Conservation (phyloP, 2,329 filamentous ascomycete species). For the Bipolaris cookei region DNA sequence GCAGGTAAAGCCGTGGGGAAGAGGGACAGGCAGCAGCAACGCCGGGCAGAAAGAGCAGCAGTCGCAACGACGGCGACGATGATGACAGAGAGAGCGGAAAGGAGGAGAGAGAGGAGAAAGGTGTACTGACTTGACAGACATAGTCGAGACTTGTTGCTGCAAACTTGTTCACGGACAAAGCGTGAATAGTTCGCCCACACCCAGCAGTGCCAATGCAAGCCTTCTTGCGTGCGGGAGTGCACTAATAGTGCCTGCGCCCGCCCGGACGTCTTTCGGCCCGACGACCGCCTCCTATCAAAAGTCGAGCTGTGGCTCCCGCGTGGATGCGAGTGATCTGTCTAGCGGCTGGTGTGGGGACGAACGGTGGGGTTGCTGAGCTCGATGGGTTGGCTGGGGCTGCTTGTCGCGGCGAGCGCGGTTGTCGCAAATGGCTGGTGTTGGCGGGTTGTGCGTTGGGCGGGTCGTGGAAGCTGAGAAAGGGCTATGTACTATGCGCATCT, state of each 20-base stretch:
- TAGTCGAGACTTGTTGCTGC: constrained; percentile 27
- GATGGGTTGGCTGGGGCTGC: constrained; percentile 11
- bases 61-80: neutral
- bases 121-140: constrained; percentile 51
- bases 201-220: constrained; percentile 29
- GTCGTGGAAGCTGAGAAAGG: neutral
- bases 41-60: constrained; percentile 1
- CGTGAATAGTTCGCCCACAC: constrained; percentile 28
- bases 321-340: constrained; percentile 31
- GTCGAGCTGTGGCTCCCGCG: constrained; percentile 23
- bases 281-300: constrained; percentile 30
- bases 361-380: constrained; percentile 17
- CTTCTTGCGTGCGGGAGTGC: constrained; percentile 17
- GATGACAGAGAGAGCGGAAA: constrained; percentile 9
- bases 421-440: constrained; percentile 9
- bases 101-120: constrained; percentile 10
- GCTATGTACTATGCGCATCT: neutral
- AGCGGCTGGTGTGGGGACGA: constrained; percentile 28
- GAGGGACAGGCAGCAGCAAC: constrained; percentile 10
- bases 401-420: constrained; percentile 30
- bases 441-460: neutral
- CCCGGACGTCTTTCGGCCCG: constrained; percentile 26
- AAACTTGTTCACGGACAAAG: constrained; percentile 31
- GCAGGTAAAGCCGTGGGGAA: constrained; percentile 14
- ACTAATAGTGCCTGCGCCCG: constrained; percentile 21